A percentile compares a stretch with the other conserved stretches of the same genome.
Conservation (phyloP, 345 rosid species). For the Citrus trifoliata region DNA sequence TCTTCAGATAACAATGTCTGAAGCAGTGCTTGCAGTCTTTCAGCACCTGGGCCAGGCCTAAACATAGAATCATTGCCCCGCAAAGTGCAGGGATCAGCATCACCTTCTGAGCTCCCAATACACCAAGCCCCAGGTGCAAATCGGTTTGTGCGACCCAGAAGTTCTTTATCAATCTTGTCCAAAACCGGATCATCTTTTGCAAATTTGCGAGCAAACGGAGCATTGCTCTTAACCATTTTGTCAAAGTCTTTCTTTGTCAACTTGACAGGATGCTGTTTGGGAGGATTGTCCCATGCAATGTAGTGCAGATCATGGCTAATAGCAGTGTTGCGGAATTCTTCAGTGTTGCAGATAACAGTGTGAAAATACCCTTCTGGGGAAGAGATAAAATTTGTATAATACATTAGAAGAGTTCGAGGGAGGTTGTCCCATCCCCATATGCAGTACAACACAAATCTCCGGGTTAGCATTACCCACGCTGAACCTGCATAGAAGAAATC, state of each 20-base stretch:
- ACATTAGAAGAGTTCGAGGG: conserved; percentile 80
- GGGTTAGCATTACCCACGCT: conserved; percentile 77
- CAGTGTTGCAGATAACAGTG: conserved; percentile 75
- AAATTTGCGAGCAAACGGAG: conserved; percentile 89
- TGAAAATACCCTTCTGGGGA: conserved; percentile 99
- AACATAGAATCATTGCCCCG: conserved; percentile 59
- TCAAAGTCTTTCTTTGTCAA: conserved; percentile 65
- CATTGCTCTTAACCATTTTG: conserved; percentile 75
- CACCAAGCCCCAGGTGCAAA: conserved; percentile 90
- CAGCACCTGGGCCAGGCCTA: conserved; percentile 77
- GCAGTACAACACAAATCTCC: conserved; percentile 73
- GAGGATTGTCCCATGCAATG: conserved; percentile 97
- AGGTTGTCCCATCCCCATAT: conserved; percentile 93
- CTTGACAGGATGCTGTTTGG: conserved; percentile 81
- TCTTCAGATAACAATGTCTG: conserved; percentile 56
- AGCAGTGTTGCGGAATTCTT: conserved; percentile 57
- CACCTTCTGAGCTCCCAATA: conserved; percentile 50
- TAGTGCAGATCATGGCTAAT: conserved; percentile 86
- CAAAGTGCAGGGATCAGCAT: conserved; percentile 59
- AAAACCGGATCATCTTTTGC: conserved; percentile 70
- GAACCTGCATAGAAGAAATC: conserved; percentile 51
- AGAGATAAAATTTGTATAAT: conserved; percentile 77
- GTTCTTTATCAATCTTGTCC: conserved; percentile 79
- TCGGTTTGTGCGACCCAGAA: conserved; percentile 54
- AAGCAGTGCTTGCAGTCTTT: conserved; percentile 56